Base-by-base conservation (phyloP, 2,329 filamentous ascomycete species). In the Fusarium annulatum region DNA sequence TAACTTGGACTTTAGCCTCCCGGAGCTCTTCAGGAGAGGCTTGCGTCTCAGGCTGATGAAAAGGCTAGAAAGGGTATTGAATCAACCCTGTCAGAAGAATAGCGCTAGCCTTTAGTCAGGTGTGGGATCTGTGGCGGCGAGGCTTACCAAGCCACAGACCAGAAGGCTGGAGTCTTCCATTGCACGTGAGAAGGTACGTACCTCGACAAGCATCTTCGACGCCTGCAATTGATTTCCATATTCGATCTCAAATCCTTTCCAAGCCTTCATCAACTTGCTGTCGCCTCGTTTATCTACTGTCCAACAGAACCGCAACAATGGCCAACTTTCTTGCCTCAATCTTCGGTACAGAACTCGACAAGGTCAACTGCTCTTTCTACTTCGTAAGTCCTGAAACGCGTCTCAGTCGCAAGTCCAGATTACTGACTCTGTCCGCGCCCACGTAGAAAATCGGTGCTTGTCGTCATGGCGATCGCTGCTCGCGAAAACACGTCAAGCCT, bases 341-440 rank as follows among this genome's bases (percentile, higher is more conserved):
- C 86, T 99, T 99, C 88, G 96, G 96, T 81, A 99, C 96, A 36
- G 96, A 99, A 89, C 96, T 98, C 85, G 96, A 99, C 91, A 99
- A 96, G 83, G 95, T 98, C 87, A 98, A 98, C 90, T 98, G 96
- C 90, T 96, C 93, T 65, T 99, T 99, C 90, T 99, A 99, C 91
- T 86, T 86, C 70, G 83, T 84, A 81, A 77, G 82, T 79, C 42
- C 39, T 41, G 26, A 60, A 65, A 70, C 63, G 64, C 72, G 61
- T 64, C 64, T 68, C 21, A 26, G 61, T 71, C 60, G 36, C 61
- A 58, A 62, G 16, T 33, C 43, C 48, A 61, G 53, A 36, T 71
- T 15, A 60, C 72, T 75, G 55, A 75, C 60, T 55, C 30, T 28
- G 46, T 74, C 65, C 62, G 49, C 68, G 68, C 70, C 59, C 52